Conservation (phyloP, 108 stramenopile genomes). For the Schizochytrium sp. region DNA sequence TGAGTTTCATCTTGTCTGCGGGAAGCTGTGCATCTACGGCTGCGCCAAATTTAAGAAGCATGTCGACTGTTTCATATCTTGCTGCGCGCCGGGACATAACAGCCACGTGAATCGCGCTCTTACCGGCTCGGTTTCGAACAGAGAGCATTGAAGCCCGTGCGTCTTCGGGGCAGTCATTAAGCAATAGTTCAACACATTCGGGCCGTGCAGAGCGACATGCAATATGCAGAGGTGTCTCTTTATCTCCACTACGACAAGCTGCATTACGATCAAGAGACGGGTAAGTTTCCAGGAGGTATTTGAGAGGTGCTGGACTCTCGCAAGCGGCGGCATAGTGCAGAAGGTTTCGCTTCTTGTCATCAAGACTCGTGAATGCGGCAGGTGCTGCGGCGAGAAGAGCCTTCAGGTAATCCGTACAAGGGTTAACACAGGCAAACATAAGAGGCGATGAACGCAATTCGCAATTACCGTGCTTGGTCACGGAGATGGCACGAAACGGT, state of each 20-base stretch:
- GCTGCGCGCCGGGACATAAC: background rate
- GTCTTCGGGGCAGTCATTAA: background rate
- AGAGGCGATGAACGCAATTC: background rate
- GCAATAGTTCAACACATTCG: background rate
- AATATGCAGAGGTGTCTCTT: slow-evolving; percentile 9
- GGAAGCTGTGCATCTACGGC: background rate
- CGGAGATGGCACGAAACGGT: background rate
- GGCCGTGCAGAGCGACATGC: background rate
- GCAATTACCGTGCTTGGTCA: background rate
- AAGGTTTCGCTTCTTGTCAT: background rate
- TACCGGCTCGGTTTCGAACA: background rate
- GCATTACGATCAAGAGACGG: background rate
- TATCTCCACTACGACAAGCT: background rate
- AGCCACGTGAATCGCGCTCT: background rate
- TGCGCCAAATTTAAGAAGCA: background rate
- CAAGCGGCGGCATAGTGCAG: slow-evolving; percentile 44
- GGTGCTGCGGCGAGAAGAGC: background rate
- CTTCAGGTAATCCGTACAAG: background rate
- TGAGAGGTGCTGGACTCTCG: background rate
- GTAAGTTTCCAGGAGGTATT: background rate
- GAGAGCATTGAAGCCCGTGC: background rate
- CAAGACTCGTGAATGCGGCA: background rate
- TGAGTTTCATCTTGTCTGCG: background rate
- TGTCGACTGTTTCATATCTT: background rate
- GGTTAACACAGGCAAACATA: background rate